Base-by-base conservation (phyloP, 148 eudicot species). In the Nepenthes gracilis region DNA sequence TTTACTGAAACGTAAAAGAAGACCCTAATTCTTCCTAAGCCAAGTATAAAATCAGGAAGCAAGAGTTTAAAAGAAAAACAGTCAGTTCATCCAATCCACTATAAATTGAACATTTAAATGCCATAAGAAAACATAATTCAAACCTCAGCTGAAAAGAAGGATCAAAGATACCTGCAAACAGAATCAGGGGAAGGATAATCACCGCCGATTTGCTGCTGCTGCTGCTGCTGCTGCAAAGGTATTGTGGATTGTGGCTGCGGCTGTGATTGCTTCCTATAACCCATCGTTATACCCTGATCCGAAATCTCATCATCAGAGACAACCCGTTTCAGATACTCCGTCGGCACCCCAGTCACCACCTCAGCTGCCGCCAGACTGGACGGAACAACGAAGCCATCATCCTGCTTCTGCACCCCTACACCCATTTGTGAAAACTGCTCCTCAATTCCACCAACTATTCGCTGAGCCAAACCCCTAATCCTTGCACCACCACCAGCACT, bases 351-450 rank as follows among this genome's bases (percentile, higher is more conserved):
- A 2, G 47, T 34, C 9, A 12, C 10, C 53, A 49, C 53, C 3
- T 12, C 53, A 11, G 15, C 13, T 12, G 13, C 53, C 53, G 11
- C 53, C 15, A n/a, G 53, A 49, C 10, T 6, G 11, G 53, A n/a
- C 53, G 11, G 12, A 6, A 49, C 53, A n/a, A 60, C 4, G 38
- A 69, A 69, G 9, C 50, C 72, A 34, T 62, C 61, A 12, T 62
- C 72, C 38, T 45, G 56, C 72, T 69, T 69, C 55, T 35, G 58
- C 23, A 64, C 11, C 12, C 47, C 56, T 12, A 63, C 40, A 6
- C 50, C 36, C 57, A 69, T 12, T 40, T 69, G 72, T 33, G 72
- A 48, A 43, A 69, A 69, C 57, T 69, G 72, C 13, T 69, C 72
- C 49, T 69, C 72, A 63, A 62, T 69, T 43, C 66, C 65, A 9